Base-by-base conservation (phyloP, 106 monocot species). In the Triglochin maritima region DNA sequence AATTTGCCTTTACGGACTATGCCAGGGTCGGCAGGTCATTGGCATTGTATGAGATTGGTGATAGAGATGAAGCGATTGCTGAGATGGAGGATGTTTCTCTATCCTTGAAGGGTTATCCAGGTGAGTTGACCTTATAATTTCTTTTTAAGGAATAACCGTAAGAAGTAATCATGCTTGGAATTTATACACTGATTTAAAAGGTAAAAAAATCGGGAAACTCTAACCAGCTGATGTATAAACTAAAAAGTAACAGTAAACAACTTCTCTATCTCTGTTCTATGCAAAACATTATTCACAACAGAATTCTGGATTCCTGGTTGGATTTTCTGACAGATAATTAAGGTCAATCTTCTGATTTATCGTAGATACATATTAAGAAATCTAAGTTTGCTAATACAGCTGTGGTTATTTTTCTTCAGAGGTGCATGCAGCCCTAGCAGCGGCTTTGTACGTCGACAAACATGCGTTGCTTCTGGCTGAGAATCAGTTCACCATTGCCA, bases 1-100 rank as follows among this genome's bases (percentile, higher is more conserved):
- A 87, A n/a, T 85, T 91, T 44, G 87, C 91, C 48, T 84, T 90
- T 61, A 45, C 90, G 13, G 90, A 87, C 13, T 90, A 90, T 68
- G 90, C 87, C 2, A 87, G 90, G 51, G 84, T 91, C 50, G 91
- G 91, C 65, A 87, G 91, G 47, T 87, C 90, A 60, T 67, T 90
- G 53, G 72, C 79, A 44, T 52, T 90, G 57, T 90, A 90, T 71
- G 90, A 90, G 73, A 78, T 90, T 46, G 90, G 90, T 29, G 81
- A 90, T 60, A 71, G 86, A 74, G 84, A 83, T 9, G 81, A 84
- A 72, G 81, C 90, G 3, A 90, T 90, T 67, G 79, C 90, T 10
- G 90, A 90, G 72, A 86, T 90, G 90, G 86, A 90, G 75, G 90
- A 90, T 76, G 86, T 84, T 41, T 90, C 90, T 15, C 79, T 90